phyloP scores from a whole-genome alignment of 176 grass and related monocot species.

The Luzula sylvatica region DNA sequence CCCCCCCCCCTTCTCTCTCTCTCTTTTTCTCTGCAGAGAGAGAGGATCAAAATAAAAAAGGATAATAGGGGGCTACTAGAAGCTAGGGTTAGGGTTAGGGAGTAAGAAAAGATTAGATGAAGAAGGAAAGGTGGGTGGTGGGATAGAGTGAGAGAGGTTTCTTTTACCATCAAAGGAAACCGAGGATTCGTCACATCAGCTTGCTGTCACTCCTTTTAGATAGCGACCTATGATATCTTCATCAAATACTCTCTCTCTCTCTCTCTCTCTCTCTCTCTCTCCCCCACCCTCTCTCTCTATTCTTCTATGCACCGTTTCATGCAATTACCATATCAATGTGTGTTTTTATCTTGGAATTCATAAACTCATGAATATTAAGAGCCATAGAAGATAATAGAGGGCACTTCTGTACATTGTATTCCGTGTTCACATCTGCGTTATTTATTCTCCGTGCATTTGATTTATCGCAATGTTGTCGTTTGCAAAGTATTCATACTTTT shows the following conservation, averaged over 20 bases:
- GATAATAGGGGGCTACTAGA: not conserved
- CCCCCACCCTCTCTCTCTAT: not conserved
- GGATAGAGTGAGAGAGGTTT: constrained; percentile 12
- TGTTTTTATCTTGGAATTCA: too few species aligned
- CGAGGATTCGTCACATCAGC: constrained; percentile 91
- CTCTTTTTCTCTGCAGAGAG: too few species aligned
- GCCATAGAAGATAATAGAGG: constrained; percentile 6
- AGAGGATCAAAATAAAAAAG: not conserved
- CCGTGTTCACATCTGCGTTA: constrained; percentile 5
- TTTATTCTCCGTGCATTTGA: too few species aligned
- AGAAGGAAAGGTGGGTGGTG: constrained; percentile 27
- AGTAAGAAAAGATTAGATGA: constrained; percentile 16
- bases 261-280: too few species aligned
- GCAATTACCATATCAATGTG: too few species aligned
- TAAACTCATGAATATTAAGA: too few species aligned
- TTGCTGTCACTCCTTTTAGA: constrained; percentile 47
- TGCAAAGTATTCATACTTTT: too few species aligned
- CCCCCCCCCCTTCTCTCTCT: too few species aligned
- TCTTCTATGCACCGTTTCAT: not conserved
- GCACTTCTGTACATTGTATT: constrained; percentile 14
- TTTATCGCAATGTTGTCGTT: too few species aligned
- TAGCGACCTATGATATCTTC: constrained; percentile 31
- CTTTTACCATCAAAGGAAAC: constrained; percentile 76
- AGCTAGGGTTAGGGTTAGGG: not conserved
- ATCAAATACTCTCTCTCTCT: not conserved